phyloP scores from a whole-genome alignment of 495 filamentous ascomycete genomes.

The Articulospora tetracladia region DNA sequence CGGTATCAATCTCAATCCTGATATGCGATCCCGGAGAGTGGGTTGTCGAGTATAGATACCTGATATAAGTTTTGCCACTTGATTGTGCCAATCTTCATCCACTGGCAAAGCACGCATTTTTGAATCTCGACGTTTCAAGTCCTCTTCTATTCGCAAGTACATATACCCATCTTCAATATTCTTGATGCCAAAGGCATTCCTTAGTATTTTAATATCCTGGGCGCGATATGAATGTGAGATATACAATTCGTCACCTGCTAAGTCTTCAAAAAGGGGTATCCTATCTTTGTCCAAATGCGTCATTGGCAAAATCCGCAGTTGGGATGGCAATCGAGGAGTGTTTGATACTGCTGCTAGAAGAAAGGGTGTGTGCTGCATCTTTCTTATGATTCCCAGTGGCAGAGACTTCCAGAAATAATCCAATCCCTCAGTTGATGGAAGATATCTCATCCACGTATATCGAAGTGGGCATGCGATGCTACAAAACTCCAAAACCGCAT shows the following conservation, averaged over 20 bases:
- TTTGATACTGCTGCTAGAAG: too few species aligned
- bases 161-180: neutral
- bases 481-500: neutral
- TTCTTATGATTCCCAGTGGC: neutral
- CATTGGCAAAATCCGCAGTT: too few species aligned
- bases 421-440: neutral
- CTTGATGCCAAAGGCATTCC: neutral
- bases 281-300: too few species aligned
- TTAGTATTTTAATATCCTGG: neutral
- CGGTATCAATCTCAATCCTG: neutral
- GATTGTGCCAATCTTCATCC: constrained; percentile 1
- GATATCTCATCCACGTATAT: constrained; percentile 6
- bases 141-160: constrained; percentile 1
- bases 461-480: neutral
- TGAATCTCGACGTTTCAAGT: constrained; percentile 1
- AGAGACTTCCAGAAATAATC: neutral
- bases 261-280: constrained; percentile 8
- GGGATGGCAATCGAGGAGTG: too few species aligned
- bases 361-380: too few species aligned
- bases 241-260: neutral
- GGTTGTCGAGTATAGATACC: neutral
- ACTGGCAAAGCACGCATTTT: neutral
- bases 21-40: neutral
- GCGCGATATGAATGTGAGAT: neutral
- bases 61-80: constrained; percentile 3